phyloP scores from a whole-genome alignment of 2,329 filamentous ascomycete species.

The Calonectria pteridis region DNA sequence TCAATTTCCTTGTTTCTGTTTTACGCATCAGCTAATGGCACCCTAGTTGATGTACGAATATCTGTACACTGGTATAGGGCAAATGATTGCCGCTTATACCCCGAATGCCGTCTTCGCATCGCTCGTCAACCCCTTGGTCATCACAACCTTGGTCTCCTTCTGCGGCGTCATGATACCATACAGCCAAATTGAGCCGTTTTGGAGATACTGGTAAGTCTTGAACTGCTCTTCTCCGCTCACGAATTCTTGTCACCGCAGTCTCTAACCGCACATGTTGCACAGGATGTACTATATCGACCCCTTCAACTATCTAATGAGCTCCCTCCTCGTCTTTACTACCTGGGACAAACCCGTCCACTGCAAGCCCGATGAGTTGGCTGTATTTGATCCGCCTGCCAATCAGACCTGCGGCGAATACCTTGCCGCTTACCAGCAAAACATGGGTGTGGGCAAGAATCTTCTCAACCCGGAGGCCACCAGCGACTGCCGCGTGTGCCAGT shows the following conservation, averaged over 20 bases:
- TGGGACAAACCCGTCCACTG: constrained; percentile 63
- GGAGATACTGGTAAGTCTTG: constrained; percentile 65
- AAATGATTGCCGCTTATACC: constrained; percentile 72
- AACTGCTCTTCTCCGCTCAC: too few relatives aligned
- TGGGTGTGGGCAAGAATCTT: constrained; percentile 64
- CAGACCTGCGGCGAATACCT: constrained; percentile 72
- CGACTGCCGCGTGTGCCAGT: constrained; percentile 72
- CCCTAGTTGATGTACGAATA: constrained; percentile 66
- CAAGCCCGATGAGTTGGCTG: constrained; percentile 60
- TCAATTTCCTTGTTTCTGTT: too few relatives aligned
- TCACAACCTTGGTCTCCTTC: constrained; percentile 74
- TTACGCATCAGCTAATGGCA: too few relatives aligned
- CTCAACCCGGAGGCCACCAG: constrained; percentile 69
- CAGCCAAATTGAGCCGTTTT: constrained; percentile 71
- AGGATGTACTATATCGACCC: constrained; percentile 71
- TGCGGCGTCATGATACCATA: constrained; percentile 82
- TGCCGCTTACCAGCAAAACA: constrained; percentile 57
- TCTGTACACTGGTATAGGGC: constrained; percentile 71
- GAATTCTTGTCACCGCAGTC: too few relatives aligned
- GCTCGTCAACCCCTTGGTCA: constrained; percentile 67
- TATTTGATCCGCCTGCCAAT: constrained; percentile 62
- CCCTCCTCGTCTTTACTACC: constrained; percentile 64
- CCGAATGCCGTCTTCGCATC: constrained; percentile 72
- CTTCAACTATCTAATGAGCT: constrained; percentile 72
- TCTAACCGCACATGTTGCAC: too few relatives aligned